Percentiles rank a stretch among this genome's conserved stretches.
These are phyloP conservation scores for Ophiorrhiza pumila DNA, from an alignment of 257 asterid genomes.

Conservation along the genomic window DNA sequence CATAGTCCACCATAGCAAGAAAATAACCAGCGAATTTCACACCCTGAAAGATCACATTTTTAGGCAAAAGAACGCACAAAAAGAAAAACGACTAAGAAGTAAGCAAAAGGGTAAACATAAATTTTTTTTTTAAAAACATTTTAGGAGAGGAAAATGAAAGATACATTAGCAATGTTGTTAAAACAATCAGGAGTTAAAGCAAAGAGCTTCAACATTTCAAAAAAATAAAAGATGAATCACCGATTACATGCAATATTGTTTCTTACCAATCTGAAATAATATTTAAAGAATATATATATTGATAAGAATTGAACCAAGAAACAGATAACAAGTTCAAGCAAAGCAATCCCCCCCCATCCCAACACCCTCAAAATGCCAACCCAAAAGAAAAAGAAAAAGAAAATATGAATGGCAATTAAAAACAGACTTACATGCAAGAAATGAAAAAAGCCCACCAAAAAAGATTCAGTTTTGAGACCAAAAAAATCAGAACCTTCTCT, in stretches of 20 bases:
- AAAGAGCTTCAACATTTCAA: background rate
- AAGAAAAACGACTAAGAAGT: background rate
- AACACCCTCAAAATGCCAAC: background rate
- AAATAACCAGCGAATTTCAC: background rate
- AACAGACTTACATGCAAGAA: slow-evolving; percentile 9
- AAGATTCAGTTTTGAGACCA: background rate
- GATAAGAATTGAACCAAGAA: background rate
- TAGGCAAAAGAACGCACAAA: background rate
- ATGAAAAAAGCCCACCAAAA: slow-evolving; percentile 1
- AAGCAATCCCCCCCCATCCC: background rate
- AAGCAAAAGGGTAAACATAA: background rate
- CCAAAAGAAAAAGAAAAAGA: background rate
- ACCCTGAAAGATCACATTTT: background rate
- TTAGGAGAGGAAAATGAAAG: background rate
- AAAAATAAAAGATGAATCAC: background rate
- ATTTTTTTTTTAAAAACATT: background rate
- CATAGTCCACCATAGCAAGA: background rate
- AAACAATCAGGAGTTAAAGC: background rate
- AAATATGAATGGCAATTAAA: background rate
- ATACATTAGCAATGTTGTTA: background rate
- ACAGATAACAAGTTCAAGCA: background rate
- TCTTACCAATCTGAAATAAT: background rate
- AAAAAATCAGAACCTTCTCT: background rate
- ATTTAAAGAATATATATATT: too few species aligned
- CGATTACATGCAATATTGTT: background rate